Evolutionary conservation across 1,139 yeast species (phyloP).

Genomic region (Lodderomyces beijingensis): DNA sequence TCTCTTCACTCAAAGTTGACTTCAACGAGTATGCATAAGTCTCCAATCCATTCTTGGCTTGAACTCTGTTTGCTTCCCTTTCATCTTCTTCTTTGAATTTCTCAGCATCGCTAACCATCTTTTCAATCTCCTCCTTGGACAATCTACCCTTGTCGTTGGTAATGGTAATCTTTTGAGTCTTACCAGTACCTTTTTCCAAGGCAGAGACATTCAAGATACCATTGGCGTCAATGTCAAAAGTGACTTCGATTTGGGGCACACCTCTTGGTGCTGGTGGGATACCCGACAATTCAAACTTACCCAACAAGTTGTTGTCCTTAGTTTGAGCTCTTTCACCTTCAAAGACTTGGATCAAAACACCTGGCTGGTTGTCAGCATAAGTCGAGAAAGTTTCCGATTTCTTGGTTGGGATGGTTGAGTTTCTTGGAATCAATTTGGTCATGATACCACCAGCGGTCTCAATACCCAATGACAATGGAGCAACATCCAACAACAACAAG

Average conservation of each 20-base stretch:
- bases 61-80: conserved; percentile 43
- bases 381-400: conserved; percentile 96
- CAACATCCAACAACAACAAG: conserved; percentile 80
- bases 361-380: conserved; percentile 95
- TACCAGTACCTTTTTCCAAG: conserved; percentile 92
- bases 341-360: conserved; percentile 90
- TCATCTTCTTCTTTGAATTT: conserved; percentile 49
- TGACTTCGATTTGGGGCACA: conserved; percentile 94
- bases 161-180: conserved; percentile 47
- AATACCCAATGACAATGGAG: conserved; percentile 92
- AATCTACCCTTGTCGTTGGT: conserved; percentile 51
- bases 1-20: conserved; percentile 76
- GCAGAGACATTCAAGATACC: conserved; percentile 95
- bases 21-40: conserved; percentile 87
- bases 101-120: conserved; percentile 50
- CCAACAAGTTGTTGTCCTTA: conserved; percentile 90
- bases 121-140: conserved; percentile 48
- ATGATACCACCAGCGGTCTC: conserved; percentile 98
- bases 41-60: conserved; percentile 84
- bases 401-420: conserved; percentile 94
- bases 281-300: conserved; percentile 92
- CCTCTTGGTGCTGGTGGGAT: conserved; percentile 99
- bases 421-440: conserved; percentile 96
- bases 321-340: conserved; percentile 98
- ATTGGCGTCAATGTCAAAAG: conserved; percentile 90